Conservation (phyloP, 2,329 filamentous ascomycete genomes). For the Parastagonospora nodorum region DNA sequence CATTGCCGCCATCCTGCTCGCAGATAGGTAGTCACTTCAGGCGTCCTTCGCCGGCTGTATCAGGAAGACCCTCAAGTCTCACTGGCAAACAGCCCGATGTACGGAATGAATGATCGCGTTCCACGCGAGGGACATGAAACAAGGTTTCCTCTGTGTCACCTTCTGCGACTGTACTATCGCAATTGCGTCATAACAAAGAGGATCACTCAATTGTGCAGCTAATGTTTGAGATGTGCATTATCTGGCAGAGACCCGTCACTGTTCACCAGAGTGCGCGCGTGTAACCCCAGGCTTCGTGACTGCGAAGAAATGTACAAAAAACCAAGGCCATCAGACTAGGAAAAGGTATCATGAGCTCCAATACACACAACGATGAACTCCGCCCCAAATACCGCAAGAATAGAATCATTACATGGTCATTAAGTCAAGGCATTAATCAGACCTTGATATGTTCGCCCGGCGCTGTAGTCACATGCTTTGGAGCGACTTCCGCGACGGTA, state of each 20-base stretch:
- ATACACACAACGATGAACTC: slow-evolving; percentile 9
- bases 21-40: neutral
- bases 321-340: slow-evolving; percentile 11
- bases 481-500: slow-evolving; percentile 71
- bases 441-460: slow-evolving; percentile 35
- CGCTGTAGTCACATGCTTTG: slow-evolving; percentile 26
- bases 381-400: slow-evolving; percentile 13
- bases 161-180: too few relatives aligned
- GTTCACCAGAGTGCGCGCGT: slow-evolving; percentile 13
- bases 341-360: slow-evolving; percentile 27
- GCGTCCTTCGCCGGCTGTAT: neutral
- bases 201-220: slow-evolving; percentile 15
- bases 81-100: neutral
- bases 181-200: slow-evolving; percentile 1
- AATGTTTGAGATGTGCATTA: slow-evolving; percentile 14
- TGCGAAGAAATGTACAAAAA: slow-evolving; percentile 29
- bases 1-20: neutral
- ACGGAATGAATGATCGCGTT: neutral
- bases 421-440: slow-evolving; percentile 12
- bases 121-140: slow-evolving; percentile 8
- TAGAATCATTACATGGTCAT: slow-evolving; percentile 2
- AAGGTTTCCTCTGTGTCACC: too few relatives aligned
- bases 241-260: slow-evolving; percentile 26
- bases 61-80: neutral
- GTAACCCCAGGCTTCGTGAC: slow-evolving; percentile 20